Conservation (phyloP, 1,139 yeast species). For the Kodamaea sp. region DNA sequence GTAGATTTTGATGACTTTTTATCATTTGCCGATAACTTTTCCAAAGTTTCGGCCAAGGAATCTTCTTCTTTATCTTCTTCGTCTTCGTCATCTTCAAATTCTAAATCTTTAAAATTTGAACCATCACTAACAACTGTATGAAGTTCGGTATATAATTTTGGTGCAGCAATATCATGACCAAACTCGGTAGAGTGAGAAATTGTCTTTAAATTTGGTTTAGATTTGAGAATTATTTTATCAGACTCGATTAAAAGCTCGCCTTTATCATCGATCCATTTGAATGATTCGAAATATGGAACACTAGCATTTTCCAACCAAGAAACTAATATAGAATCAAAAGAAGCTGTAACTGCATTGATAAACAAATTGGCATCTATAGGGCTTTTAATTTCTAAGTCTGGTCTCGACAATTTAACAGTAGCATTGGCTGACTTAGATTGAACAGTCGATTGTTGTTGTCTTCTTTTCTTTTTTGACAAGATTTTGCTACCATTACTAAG, state of each 20-base stretch:
- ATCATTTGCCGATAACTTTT: slow-evolving; percentile 35
- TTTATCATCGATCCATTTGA: slow-evolving; percentile 49
- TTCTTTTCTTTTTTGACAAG: slow-evolving; percentile 35
- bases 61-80: slow-evolving; percentile 24
- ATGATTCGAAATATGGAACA: slow-evolving; percentile 59
- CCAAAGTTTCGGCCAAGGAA: slow-evolving; percentile 60
- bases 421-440: slow-evolving; percentile 51
- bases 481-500: slow-evolving; percentile 16
- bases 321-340: slow-evolving; percentile 40
- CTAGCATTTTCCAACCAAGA: slow-evolving; percentile 75
- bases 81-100: slow-evolving; percentile 40
- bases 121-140: slow-evolving; percentile 65
- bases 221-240: slow-evolving; percentile 34
- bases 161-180: slow-evolving; percentile 73
- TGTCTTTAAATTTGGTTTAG: slow-evolving; percentile 32
- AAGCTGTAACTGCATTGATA: slow-evolving; percentile 39
- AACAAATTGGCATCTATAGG: slow-evolving; percentile 34
- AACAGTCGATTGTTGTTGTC: slow-evolving; percentile 26
- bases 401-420: slow-evolving; percentile 42
- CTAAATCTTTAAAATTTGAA: slow-evolving; percentile 54
- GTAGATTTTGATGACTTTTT: slow-evolving; percentile 18
- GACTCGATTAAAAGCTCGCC: slow-evolving; percentile 22
- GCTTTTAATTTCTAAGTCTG: slow-evolving; percentile 34
- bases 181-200: slow-evolving; percentile 35
- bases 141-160: slow-evolving; percentile 65